Evolutionary conservation across 1,284 basidiomycete species (phyloP).

Genomic region (Trametes hirsuta): DNA sequence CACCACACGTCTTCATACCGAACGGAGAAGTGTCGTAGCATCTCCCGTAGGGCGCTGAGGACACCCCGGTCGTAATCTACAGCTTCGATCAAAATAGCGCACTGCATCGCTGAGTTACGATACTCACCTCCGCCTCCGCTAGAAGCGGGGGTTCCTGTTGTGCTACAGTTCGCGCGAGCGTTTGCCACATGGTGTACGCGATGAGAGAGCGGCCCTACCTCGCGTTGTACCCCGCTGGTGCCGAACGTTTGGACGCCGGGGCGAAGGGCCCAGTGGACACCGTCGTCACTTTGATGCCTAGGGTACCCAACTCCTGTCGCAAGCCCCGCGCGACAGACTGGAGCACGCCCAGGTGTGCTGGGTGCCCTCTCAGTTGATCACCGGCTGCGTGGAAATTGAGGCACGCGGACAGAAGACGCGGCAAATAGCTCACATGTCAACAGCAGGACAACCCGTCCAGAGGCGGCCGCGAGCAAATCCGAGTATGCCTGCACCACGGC

Average conservation of each 20-base stretch:
- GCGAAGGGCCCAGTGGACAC: constrained; percentile 29
- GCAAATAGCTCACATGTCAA: constrained; percentile 25
- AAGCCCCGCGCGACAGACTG: constrained; percentile 26
- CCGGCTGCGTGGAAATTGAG: constrained; percentile 17
- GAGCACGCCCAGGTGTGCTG: constrained; percentile 19
- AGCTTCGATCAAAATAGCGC: constrained; percentile 1
- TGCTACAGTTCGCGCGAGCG: constrained; percentile 4
- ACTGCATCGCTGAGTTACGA: not conserved
- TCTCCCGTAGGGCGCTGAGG: constrained; percentile 13
- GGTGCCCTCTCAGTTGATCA: constrained; percentile 12
- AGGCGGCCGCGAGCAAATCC: constrained; percentile 31
- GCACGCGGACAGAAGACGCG: constrained; percentile 8
- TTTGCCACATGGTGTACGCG: constrained; percentile 6
- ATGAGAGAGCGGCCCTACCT: constrained; percentile 8
- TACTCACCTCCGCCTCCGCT: constrained; percentile 12
- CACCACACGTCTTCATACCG: constrained; percentile 21
- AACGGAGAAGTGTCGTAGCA: constrained; percentile 15
- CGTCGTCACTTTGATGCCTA: constrained; percentile 33
- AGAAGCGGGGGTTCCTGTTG: not conserved
- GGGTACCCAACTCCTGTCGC: constrained; percentile 22
- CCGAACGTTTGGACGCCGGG: constrained; percentile 10
- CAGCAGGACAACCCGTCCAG: constrained; percentile 36
- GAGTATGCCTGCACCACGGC: constrained; percentile 35
- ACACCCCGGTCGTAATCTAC: constrained; percentile 10
- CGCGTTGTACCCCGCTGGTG: not conserved